A percentile compares a stretch with the other conserved stretches of the same genome.
These are phyloP conservation scores for Lagenidium sp. DNA, from an alignment of 352 stramenopile genomes.

Conservation along the genomic window DNA sequence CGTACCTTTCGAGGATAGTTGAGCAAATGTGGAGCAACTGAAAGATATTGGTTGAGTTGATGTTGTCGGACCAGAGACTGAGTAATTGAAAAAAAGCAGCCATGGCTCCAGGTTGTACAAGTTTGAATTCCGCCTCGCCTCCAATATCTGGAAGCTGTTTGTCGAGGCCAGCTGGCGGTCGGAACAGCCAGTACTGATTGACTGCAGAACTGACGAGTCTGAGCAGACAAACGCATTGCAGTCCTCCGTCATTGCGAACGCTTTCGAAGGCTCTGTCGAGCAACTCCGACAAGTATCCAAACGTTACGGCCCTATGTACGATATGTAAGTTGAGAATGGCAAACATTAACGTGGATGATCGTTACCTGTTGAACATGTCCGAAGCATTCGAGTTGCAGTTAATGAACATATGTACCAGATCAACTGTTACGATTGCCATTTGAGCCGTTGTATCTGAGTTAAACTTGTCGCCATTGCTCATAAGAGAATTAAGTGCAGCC, in stretches of 20 bases:
- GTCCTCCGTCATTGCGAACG: too few relatives aligned
- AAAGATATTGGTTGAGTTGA: too few relatives aligned
- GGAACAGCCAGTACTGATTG: not conserved
- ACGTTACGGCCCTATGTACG: slow-evolving; percentile 12
- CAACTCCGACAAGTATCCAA: slow-evolving; percentile 20
- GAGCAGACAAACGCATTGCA: too few relatives aligned
- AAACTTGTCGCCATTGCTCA: too few relatives aligned
- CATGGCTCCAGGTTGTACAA: slow-evolving; percentile 10
- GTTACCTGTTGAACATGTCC: slow-evolving; percentile 14
- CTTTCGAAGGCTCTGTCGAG: slow-evolving; percentile 11
- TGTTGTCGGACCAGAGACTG: slow-evolving; percentile 6
- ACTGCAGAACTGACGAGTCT: not conserved
- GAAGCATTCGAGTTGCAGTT: slow-evolving; percentile 3
- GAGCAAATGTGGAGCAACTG: too few relatives aligned
- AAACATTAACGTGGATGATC: not conserved
- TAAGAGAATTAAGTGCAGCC: too few relatives aligned
- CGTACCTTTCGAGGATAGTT: too few relatives aligned
- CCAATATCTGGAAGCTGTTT: not conserved
- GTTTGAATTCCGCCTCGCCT: not conserved
- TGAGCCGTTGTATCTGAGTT: slow-evolving; percentile 4
- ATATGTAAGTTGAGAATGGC: not conserved
- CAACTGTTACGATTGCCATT: slow-evolving; percentile 6
- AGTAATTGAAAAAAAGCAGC: slow-evolving; percentile 11
- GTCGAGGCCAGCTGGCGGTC: not conserved
- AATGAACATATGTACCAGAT: slow-evolving; percentile 13